Percentiles rank a stretch among this genome's conserved stretches.
These are phyloP conservation scores for Penicillium chermesinum DNA, from an alignment of 495 filamentous ascomycete species.

Conservation along the genomic window DNA sequence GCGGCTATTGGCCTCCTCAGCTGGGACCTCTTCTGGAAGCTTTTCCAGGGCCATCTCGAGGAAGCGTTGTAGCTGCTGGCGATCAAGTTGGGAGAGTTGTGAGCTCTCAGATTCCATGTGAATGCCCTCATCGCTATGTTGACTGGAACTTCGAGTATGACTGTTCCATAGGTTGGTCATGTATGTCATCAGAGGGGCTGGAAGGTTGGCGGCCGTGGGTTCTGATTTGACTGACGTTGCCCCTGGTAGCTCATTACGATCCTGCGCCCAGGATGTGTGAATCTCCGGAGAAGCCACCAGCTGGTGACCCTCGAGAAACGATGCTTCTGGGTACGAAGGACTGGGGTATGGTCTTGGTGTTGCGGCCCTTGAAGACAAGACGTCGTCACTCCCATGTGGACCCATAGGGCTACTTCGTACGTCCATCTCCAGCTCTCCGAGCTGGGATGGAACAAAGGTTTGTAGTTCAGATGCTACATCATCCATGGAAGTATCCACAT, in stretches of 20 bases:
- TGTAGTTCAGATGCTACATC: constrained; percentile 6
- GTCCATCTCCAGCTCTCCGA: constrained; percentile 11
- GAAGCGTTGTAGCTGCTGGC: constrained; percentile 34
- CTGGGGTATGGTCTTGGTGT: not conserved
- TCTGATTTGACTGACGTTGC: constrained; percentile 16
- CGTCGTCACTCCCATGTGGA: constrained; percentile 2
- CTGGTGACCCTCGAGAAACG: not conserved
- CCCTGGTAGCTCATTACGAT: not conserved
- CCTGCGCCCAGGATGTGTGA: not conserved
- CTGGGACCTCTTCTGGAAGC: constrained; percentile 20
- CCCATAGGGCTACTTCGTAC: not conserved
- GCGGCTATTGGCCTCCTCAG: constrained; percentile 12
- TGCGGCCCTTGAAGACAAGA: constrained; percentile 1
- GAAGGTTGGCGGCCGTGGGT: constrained; percentile 27
- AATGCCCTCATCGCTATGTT: constrained; percentile 25
- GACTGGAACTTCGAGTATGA: constrained; percentile 21
- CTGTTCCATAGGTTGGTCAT: constrained; percentile 37
- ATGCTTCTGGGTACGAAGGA: not conserved
- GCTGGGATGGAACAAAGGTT: constrained; percentile 11
- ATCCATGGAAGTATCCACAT: constrained; percentile 9
- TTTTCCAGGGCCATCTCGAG: constrained; percentile 29
- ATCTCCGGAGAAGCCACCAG: not conserved
- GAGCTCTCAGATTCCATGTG: constrained; percentile 17
- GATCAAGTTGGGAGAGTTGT: constrained; percentile 26
- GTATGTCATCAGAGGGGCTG: constrained; percentile 32